Percentiles rank a stretch among this genome's conserved stretches.
These are phyloP conservation scores for Colletotrichum navitas DNA, from an alignment of 2,329 filamentous ascomycete species.

Conservation along the genomic window DNA sequence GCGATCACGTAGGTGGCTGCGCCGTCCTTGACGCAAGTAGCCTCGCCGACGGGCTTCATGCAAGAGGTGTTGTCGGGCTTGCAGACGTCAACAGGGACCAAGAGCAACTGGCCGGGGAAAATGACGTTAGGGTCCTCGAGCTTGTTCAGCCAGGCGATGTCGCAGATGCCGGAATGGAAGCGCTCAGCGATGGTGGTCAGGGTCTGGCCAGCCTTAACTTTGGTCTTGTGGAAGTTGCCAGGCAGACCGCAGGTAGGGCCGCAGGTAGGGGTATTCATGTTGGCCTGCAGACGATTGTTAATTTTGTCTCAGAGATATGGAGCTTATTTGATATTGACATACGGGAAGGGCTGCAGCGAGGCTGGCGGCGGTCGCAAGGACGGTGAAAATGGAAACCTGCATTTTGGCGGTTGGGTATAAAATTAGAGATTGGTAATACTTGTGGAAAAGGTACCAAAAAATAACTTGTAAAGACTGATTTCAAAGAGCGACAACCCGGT, in stretches of 20 bases:
- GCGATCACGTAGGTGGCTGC: constrained; percentile 70
- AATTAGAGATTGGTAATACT: neutral
- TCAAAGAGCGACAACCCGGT: neutral
- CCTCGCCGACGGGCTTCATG: neutral
- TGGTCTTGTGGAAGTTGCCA: constrained; percentile 27
- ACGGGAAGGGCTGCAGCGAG: constrained; percentile 21
- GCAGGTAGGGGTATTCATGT: too few relatives aligned
- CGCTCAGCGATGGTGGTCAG: constrained; percentile 18
- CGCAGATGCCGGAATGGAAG: constrained; percentile 30
- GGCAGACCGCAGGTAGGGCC: constrained; percentile 7
- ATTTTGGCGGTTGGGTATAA: neutral
- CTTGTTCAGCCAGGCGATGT: constrained; percentile 25
- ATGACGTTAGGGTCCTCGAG: constrained; percentile 29
- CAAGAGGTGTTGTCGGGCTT: constrained; percentile 30
- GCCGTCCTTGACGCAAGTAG: constrained; percentile 25
- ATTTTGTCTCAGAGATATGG: neutral
- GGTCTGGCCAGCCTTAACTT: constrained; percentile 19
- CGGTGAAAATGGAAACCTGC: constrained; percentile 23
- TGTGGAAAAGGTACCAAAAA: neutral
- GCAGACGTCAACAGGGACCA: constrained; percentile 24
- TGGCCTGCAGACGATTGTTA: neutral
- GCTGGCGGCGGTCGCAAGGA: constrained; percentile 22
- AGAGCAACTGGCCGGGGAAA: constrained; percentile 1
- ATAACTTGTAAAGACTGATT: neutral
- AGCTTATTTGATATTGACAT: neutral